Conservation (phyloP, 108 stramenopile genomes). For the Chaetoceros tenuissimus region DNA sequence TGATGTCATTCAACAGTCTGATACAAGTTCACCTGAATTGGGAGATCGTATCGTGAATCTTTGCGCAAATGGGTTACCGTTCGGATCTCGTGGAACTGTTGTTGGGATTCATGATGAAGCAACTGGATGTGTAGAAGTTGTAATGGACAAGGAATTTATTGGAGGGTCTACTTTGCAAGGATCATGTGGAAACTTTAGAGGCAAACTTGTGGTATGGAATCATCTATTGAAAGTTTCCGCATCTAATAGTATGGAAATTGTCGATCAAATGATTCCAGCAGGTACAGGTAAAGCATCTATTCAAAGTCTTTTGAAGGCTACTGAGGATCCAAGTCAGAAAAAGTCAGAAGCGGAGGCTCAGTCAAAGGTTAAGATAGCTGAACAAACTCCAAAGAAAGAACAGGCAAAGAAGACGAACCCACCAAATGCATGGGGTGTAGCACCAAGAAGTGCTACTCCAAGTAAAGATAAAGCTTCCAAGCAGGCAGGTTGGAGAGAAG, state of each 20-base stretch:
- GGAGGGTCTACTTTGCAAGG: conserved; percentile 92
- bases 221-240: conserved; percentile 71
- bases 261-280: conserved; percentile 59
- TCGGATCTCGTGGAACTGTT: conserved; percentile 94
- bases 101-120: conserved; percentile 85
- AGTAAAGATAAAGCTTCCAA: conserved; percentile 20
- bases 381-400: background rate
- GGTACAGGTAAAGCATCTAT: conserved; percentile 56
- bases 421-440: conserved; percentile 19
- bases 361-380: background rate
- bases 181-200: conserved; percentile 89
- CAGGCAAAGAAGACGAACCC: background rate
- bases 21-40: conserved; percentile 67
- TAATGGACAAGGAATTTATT: conserved; percentile 98
- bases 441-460: conserved; percentile 20
- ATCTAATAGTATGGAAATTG: conserved; percentile 50
- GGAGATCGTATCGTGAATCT: conserved; percentile 94
- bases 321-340: conserved; percentile 23
- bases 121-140: conserved; percentile 94
- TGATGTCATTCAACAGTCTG: conserved; percentile 63
- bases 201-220: conserved; percentile 89
- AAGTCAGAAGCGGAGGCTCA: conserved; percentile 4
- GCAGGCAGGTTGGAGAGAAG: conserved; percentile 57
- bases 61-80: conserved; percentile 85
- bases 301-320: conserved; percentile 44